phyloP scores from a whole-genome alignment of 2,329 filamentous ascomycete species.

The Pseudopyricularia cyperi region DNA sequence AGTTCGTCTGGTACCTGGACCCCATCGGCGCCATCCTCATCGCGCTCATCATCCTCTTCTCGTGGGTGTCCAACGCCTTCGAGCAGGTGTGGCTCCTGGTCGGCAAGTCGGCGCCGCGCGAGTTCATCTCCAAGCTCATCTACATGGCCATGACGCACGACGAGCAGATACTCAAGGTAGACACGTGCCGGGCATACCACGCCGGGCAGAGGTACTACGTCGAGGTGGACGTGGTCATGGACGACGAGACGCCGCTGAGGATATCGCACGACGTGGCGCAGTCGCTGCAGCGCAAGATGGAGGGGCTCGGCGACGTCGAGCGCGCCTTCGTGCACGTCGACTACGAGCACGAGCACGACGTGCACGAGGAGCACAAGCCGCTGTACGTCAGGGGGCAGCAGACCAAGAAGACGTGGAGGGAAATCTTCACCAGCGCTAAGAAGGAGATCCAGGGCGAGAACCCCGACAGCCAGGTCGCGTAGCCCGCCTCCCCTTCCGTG shows the following conservation, averaged over 20 bases:
- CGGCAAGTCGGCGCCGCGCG: slow-evolving; percentile 45
- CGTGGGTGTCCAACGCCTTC: slow-evolving; percentile 46
- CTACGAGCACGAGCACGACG: slow-evolving; percentile 26
- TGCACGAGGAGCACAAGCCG: slow-evolving; percentile 28
- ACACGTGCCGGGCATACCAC: slow-evolving; percentile 48
- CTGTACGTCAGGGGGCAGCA: slow-evolving; percentile 21
- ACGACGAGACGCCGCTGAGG: slow-evolving; percentile 37
- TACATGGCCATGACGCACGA: slow-evolving; percentile 43
- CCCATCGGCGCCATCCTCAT: slow-evolving; percentile 48
- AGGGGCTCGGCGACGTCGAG: slow-evolving; percentile 30
- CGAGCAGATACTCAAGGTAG: slow-evolving; percentile 39
- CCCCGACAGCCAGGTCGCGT: neutral
- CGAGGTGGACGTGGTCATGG: slow-evolving; percentile 49
- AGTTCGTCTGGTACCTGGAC: slow-evolving; percentile 46
- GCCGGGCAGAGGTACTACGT: slow-evolving; percentile 49
- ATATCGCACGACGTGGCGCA: slow-evolving; percentile 49
- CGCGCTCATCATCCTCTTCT: slow-evolving; percentile 46
- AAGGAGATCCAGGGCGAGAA: slow-evolving; percentile 6
- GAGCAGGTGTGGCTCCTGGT: slow-evolving; percentile 50
- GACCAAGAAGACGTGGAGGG: slow-evolving; percentile 17
- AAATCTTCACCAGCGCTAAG: slow-evolving; percentile 19
- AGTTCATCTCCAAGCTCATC: slow-evolving; percentile 41
- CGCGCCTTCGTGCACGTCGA: slow-evolving; percentile 32
- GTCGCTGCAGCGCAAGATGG: slow-evolving; percentile 45
- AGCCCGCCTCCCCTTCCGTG: too few relatives aligned